A percentile compares a stretch with the other conserved stretches of the same genome.
These are phyloP conservation scores for Amaranthus tricolor DNA, from an alignment of 179 eudicot species.

Conservation along the genomic window DNA sequence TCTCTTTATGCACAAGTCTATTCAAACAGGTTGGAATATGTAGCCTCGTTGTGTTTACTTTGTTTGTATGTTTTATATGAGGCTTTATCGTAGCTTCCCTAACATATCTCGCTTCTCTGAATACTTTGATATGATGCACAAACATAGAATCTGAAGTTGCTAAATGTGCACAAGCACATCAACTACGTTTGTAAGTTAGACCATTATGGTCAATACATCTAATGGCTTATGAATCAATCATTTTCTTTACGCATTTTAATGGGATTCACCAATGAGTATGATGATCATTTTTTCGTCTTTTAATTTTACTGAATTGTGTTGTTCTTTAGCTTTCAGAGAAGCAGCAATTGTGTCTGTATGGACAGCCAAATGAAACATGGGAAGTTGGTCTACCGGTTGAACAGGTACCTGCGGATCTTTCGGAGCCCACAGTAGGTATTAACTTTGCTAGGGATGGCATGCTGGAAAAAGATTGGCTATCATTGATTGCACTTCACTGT, in stretches of 20 bases:
- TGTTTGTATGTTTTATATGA: neutral
- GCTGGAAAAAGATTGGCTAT: slow-evolving; percentile 77
- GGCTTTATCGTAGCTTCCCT: neutral
- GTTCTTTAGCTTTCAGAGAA: slow-evolving; percentile 47
- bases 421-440: slow-evolving; percentile 84
- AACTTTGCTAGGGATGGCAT: slow-evolving; percentile 89
- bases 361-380: slow-evolving; percentile 81
- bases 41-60: neutral
- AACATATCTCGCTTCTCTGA: neutral
- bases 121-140: slow-evolving; percentile 20
- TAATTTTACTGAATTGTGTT: slow-evolving; percentile 1
- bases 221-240: no score
- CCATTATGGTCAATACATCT: neutral
- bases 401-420: slow-evolving; percentile 88
- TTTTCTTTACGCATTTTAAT: no score
- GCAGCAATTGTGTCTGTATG: slow-evolving; percentile 78
- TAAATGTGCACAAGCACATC: slow-evolving; percentile 76
- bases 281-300: no score
- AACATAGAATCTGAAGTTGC: slow-evolving; percentile 76
- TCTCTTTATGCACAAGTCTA: slow-evolving; percentile 95
- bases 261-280: no score
- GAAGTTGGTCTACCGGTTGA: slow-evolving; percentile 78
- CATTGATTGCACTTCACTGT: slow-evolving; percentile 76
- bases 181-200: slow-evolving; percentile 85
- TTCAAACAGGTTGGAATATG: slow-evolving; percentile 76